These are phyloP conservation scores for Hemisphaericaspora subhashii DNA, from an alignment of 1,139 yeast genomes.

Conservation along the genomic window DNA sequence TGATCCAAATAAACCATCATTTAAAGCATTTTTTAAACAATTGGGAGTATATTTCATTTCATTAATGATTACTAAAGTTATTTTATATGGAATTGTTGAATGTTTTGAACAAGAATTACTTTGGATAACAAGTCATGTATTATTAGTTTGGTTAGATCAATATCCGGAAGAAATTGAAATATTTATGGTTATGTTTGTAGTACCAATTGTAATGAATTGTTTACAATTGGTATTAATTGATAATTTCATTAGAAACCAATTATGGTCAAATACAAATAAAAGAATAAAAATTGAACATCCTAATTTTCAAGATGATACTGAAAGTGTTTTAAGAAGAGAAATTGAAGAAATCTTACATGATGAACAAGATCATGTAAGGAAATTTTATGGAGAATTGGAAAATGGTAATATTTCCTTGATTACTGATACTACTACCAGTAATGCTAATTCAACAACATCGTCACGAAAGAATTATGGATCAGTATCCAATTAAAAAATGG, in stretches of 20 bases:
- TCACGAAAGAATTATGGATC: conserved; percentile 10
- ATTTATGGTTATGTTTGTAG: conserved; percentile 79
- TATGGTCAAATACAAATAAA: conserved; percentile 26
- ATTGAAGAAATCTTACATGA: conserved; percentile 12
- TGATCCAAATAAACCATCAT: conserved; percentile 57
- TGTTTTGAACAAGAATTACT: conserved; percentile 40
- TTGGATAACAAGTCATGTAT: conserved; percentile 47
- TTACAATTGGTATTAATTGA: conserved; percentile 86
- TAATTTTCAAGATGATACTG: conserved; percentile 16
- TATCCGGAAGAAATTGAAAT: conserved; percentile 79
- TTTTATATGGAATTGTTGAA: conserved; percentile 42
- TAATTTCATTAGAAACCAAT: conserved; percentile 68
- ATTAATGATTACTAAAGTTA: conserved; percentile 62
- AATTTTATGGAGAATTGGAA: not conserved
- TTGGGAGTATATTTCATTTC: conserved; percentile 63
- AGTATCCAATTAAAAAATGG: conserved; percentile 2
- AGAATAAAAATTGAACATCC: conserved; percentile 18
- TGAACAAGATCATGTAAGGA: conserved; percentile 5
- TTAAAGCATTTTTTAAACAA: conserved; percentile 71
- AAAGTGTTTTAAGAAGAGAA: conserved; percentile 16
- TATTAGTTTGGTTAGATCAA: conserved; percentile 74
- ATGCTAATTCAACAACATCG: not conserved
- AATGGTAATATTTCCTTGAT: not conserved
- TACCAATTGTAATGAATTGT: conserved; percentile 78
- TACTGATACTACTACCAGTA: not conserved